Base-by-base conservation (phyloP, 768 basidiomycete genomes). In the Russula abietina region DNA sequence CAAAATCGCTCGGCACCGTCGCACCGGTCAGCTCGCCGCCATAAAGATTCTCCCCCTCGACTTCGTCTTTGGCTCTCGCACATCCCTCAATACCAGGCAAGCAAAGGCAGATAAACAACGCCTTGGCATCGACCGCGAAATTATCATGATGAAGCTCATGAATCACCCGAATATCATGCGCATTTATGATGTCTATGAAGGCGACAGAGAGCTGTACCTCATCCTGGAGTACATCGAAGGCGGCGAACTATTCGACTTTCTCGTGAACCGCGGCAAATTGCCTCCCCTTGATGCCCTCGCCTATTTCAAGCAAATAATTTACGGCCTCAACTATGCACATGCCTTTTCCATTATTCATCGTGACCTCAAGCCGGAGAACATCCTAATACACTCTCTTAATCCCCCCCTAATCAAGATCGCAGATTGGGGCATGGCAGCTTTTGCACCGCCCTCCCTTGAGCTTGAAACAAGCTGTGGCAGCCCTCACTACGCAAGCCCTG, bases 61-160 rank as follows among this genome's bases (percentile, higher is more conserved):
- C 57, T 85, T 90, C 22, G 77, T 92, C 38, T 80, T 89, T 68
- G 83, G 80, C 71, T 89, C 90, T 41, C 83, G 91, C 51, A 80
- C 81, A 22, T 87, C 88, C 60, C 73, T 86, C 65, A 81, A 81
- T 7, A 83, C 84, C 43, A 83, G 84, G 67, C 80, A 82, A 65
- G 86, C 83, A 4, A 89, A 88, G 75, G 81, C 83, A 3, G 89
- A 93, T 65, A 92, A 91, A 73, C 85, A 87, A 65, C 83, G 88
- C 62, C 82, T 95, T 52, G 89, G 91, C 4, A 88, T 98, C 63
- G 93, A 97, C 73, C 79, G 92, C 66, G 95, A 98, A 74, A 96
- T 98, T 64, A 92, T 91, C 60, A 94, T 98, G 87, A 96, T 98
- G 95, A 98, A 98, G 74, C 88, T 98, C 69, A 94, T 98, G 87